phyloP scores from a whole-genome alignment of 1,284 basidiomycete genomes.

The Cryptococcus neoformans region DNA sequence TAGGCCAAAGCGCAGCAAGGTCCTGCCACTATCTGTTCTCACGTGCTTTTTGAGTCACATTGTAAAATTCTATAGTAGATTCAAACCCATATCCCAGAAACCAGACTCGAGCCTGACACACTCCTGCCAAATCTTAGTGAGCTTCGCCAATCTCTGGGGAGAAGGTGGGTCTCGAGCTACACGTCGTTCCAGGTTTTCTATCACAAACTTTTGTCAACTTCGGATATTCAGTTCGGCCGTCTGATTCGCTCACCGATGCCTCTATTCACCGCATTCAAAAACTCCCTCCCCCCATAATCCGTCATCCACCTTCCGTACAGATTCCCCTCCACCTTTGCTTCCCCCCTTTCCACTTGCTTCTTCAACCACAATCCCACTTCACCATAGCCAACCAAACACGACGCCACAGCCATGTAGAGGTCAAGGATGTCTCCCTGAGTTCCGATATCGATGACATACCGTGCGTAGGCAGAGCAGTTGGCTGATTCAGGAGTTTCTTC shows the following conservation, averaged over 20 bases:
- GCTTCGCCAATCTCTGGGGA: constrained; percentile 59
- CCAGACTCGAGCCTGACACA: constrained; percentile 76
- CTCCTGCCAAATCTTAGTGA: constrained; percentile 70
- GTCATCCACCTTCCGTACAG: constrained; percentile 75
- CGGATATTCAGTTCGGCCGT: background rate
- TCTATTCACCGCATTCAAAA: constrained; percentile 64
- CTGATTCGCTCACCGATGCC: constrained; percentile 61
- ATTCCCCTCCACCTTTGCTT: constrained; percentile 63
- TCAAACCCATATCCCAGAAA: constrained; percentile 71
- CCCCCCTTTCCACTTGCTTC: constrained; percentile 55
- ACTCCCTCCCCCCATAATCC: constrained; percentile 69
- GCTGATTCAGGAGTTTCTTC: constrained; percentile 62
- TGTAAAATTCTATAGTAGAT: constrained; percentile 4
- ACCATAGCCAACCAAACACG: constrained; percentile 91
- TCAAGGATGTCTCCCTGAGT: constrained; percentile 68
- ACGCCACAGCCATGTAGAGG: constrained; percentile 73
- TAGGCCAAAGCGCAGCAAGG: no score
- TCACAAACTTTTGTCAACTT: background rate
- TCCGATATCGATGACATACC: constrained; percentile 77
- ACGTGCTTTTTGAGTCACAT: no score
- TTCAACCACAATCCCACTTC: constrained; percentile 82
- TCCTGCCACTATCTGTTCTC: no score
- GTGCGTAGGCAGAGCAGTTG: constrained; percentile 76
- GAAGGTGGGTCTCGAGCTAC: constrained; percentile 66
- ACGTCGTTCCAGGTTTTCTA: constrained; percentile 62